Conservation (phyloP, 371 early-diverging fungal species). For the Actinomucor elegans region DNA sequence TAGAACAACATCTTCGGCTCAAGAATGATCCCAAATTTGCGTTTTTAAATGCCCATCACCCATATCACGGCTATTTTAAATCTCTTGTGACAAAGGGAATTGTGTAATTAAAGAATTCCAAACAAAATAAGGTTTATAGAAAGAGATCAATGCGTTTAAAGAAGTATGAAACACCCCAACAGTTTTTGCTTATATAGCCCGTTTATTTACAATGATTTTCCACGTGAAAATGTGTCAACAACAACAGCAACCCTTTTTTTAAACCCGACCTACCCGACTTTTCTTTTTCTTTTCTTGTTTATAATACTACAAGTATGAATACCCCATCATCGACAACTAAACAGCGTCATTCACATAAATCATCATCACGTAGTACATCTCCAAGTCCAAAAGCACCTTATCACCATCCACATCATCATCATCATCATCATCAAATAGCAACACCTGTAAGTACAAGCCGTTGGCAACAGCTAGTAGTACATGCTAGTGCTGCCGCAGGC, state of each 20-base stretch:
- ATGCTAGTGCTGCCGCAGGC: conserved; percentile 65
- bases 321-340: neutral
- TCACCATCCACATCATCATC: conserved; percentile 6
- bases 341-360: conserved; percentile 7
- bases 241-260: neutral
- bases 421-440: neutral
- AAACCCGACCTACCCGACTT: neutral
- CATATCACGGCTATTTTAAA: neutral
- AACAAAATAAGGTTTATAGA: neutral
- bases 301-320: neutral
- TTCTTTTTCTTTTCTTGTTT: neutral
- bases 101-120: neutral
- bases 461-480: conserved; percentile 73
- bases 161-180: neutral
- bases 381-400: conserved; percentile 28
- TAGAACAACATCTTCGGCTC: neutral
- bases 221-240: conserved; percentile 2
- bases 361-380: conserved; percentile 24
- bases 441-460: conserved; percentile 2
- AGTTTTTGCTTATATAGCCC: neutral
- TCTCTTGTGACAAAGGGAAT: neutral
- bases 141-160: neutral
- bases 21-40: neutral
- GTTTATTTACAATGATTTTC: neutral
- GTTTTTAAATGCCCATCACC: neutral